Evolutionary conservation across 2,329 filamentous ascomycete species (phyloP), one percentile per base, ranked within the genome.

Genomic region (Scolecobasidium constrictum): DNA sequence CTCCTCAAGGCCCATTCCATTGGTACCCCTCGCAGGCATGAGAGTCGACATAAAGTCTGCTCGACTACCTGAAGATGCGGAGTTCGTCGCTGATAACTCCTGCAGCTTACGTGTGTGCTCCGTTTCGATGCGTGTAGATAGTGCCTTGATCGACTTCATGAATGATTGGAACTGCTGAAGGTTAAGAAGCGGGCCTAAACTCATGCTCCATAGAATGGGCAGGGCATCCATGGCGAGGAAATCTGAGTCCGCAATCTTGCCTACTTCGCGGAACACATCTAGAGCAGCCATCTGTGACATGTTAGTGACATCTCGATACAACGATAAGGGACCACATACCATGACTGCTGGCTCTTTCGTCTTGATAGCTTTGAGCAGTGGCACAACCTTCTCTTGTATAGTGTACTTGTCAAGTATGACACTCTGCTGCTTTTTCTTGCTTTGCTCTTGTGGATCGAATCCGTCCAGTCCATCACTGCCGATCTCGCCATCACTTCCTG

Each of bases 291-390:
- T 83, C 63, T 65, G 18, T n/a, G 7, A 13, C 17, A 22, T 28
- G 18, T 44, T 28, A 47, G 35, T 35, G 40, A 7, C 20, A n/a
- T 20, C 13, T 15, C 20, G 3, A 11, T 4, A 22, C 6, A 11
- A 38, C 26, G 38, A 41, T 15, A 15, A 31, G 22, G 35, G 21
- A 9, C 13, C 6, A 48, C 61, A 49, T 59, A 68, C 66, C 85
- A 96, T 96, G 7, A 98, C 92, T 5, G 87, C 88, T 0, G 92
- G 92, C 59, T 98, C 92, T 58, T 94, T 96, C 0, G 92, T 98
- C 63, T 94, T 96, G 66, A 98, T 96, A 2, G 73, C 87, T 55
- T 85, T 87, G 47, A 98, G 72, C 4, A 96, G 66, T 0, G 92
- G 92, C 0, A 96, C 76, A 23, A 98, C 84, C 66, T 95, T 96